phyloP scores from a whole-genome alignment of 2,329 filamentous ascomycete genomes.

The Botrytis galanthina region DNA sequence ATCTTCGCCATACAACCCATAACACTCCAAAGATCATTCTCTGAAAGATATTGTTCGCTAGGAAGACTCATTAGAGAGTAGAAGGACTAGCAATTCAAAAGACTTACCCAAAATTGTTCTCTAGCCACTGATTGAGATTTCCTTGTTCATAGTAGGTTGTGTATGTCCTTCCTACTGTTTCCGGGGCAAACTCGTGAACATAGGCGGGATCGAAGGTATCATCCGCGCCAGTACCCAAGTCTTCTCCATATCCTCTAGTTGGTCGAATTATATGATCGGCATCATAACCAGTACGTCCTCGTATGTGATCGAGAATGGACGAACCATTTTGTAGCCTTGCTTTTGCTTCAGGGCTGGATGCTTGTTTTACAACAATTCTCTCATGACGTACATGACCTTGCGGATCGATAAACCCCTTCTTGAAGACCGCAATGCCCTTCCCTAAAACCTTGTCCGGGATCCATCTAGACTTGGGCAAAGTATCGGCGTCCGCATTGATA shows the following conservation, averaged over 20 bases:
- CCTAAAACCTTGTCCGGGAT: background rate
- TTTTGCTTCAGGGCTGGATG: background rate
- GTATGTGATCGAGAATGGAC: background rate
- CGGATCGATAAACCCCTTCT: accelerated
- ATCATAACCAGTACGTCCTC: accelerated
- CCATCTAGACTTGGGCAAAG: background rate
- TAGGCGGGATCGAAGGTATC: constrained; percentile 1
- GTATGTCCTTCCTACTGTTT: background rate
- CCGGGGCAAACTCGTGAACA: background rate
- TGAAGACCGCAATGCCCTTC: background rate
- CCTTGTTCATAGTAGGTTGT: background rate
- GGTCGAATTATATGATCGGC: background rate
- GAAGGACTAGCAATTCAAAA: background rate
- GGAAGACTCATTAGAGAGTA: background rate
- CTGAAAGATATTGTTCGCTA: background rate
- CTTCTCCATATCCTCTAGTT: background rate
- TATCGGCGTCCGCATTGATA: background rate
- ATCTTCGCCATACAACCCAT: background rate
- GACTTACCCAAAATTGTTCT: background rate
- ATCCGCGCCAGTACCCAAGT: background rate
- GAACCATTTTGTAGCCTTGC: background rate
- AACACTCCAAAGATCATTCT: background rate
- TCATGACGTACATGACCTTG: accelerated
- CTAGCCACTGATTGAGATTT: background rate
- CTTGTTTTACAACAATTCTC: constrained; percentile 2